phyloP scores from a whole-genome alignment of 2,329 filamentous ascomycete genomes.

The Sporothrix pallida region DNA sequence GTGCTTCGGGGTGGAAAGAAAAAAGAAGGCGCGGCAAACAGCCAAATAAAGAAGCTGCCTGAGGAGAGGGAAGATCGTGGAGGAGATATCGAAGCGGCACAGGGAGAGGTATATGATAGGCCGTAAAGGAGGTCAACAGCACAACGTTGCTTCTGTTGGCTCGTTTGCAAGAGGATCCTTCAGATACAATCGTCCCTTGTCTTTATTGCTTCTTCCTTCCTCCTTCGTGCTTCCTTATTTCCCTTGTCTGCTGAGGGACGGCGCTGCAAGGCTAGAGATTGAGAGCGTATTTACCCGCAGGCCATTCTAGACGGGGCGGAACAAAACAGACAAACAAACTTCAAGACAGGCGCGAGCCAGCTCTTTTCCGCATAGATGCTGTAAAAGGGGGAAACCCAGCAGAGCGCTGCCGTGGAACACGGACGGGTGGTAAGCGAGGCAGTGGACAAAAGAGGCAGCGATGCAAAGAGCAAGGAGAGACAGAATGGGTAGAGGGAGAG shows the following conservation, averaged over 20 bases:
- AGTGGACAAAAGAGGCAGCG: neutral
- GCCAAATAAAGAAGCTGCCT: neutral
- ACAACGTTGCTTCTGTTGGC: neutral
- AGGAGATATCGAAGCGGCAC: neutral
- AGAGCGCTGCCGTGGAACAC: slow-evolving; percentile 31
- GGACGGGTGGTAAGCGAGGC: slow-evolving; percentile 12
- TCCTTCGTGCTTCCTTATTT: neutral
- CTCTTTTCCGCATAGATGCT: neutral
- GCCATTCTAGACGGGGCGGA: slow-evolving; percentile 26
- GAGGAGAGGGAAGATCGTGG: neutral
- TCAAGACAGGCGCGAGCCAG: slow-evolving; percentile 18
- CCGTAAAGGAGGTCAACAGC: neutral
- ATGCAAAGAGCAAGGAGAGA: neutral
- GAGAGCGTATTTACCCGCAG: slow-evolving; percentile 29
- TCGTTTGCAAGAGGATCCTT: neutral
- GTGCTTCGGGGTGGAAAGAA: neutral
- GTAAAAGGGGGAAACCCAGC: neutral
- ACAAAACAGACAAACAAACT: neutral
- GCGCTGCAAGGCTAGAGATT: slow-evolving; percentile 21
- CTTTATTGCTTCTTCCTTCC: neutral
- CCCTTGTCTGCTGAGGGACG: neutral
- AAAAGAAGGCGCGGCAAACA: neutral
- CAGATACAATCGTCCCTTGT: slow-evolving; percentile 1
- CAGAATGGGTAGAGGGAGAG: neutral
- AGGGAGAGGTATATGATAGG: neutral